These are phyloP conservation scores for Colletotrichum sp. DNA, from an alignment of 2,329 filamentous ascomycete species.

Conservation along the genomic window DNA sequence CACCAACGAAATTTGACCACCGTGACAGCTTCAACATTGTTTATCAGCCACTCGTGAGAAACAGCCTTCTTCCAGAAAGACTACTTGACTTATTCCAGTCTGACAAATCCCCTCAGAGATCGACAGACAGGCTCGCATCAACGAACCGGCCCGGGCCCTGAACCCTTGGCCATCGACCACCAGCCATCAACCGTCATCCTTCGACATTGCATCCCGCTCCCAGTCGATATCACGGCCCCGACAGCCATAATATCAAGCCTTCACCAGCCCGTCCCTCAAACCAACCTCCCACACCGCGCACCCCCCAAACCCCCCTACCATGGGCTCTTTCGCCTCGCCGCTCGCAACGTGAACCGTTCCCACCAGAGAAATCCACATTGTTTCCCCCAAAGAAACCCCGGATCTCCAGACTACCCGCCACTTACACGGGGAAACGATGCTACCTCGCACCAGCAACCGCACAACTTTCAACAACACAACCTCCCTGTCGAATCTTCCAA, in stretches of 20 bases:
- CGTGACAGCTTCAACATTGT: neutral
- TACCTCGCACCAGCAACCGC: neutral
- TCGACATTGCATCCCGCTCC: slow-evolving; percentile 1
- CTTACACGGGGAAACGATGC: neutral
- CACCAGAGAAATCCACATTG: neutral
- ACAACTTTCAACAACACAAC: neutral
- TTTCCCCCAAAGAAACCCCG: neutral
- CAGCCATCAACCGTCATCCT: neutral
- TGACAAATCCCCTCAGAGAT: neutral
- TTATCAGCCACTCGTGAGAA: neutral
- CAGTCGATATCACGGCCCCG: neutral
- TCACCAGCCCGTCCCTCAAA: neutral
- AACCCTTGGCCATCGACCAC: neutral
- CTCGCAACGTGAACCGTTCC: neutral
- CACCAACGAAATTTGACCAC: neutral
- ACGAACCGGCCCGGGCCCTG: slow-evolving; percentile 2
- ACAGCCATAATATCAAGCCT: neutral
- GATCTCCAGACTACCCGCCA: neutral
- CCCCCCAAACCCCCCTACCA: neutral
- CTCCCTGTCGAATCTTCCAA: neutral
- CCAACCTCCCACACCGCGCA: neutral
- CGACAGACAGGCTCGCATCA: neutral
- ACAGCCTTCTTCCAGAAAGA: neutral
- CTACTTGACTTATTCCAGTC: neutral
- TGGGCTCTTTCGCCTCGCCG: neutral